These are phyloP conservation scores for Acmispon strigosus DNA, from an alignment of 306 rosid species.

Conservation along the genomic window DNA sequence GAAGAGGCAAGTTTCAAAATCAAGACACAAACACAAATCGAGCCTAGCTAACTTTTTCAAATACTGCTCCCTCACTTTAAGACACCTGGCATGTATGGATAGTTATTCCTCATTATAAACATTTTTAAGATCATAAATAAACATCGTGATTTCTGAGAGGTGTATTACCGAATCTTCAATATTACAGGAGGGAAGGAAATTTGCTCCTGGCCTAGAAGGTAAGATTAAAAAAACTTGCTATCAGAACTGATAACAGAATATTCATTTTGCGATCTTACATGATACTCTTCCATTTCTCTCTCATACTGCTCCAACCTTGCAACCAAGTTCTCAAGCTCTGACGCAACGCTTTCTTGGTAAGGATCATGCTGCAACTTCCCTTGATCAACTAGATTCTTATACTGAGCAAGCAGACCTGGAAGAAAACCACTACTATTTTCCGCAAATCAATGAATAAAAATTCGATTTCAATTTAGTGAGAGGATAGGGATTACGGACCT, in stretches of 20 bases:
- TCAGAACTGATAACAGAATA: neutral
- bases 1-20: neutral
- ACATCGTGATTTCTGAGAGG: too few relatives aligned
- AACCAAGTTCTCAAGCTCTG: constrained; percentile 61
- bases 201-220: too few relatives aligned
- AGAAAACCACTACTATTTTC: neutral
- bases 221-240: too few relatives aligned
- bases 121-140: too few relatives aligned
- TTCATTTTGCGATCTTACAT: constrained; percentile 32
- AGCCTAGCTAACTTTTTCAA: too few relatives aligned
- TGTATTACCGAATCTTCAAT: too few relatives aligned
- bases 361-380: constrained; percentile 85
- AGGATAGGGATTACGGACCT: constrained; percentile 30
- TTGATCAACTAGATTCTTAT: constrained; percentile 55
- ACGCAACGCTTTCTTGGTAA: constrained; percentile 74
- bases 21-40: neutral
- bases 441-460: neutral
- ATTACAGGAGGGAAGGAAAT: too few relatives aligned
- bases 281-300: constrained; percentile 79
- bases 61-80: too few relatives aligned
- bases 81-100: too few relatives aligned
- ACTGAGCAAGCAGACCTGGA: constrained; percentile 65
- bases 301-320: constrained; percentile 87
- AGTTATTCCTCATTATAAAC: too few relatives aligned
- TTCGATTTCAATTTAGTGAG: neutral